Conservation (phyloP, 345 rosid genomes). For the Pelargonium nanum region DNA sequence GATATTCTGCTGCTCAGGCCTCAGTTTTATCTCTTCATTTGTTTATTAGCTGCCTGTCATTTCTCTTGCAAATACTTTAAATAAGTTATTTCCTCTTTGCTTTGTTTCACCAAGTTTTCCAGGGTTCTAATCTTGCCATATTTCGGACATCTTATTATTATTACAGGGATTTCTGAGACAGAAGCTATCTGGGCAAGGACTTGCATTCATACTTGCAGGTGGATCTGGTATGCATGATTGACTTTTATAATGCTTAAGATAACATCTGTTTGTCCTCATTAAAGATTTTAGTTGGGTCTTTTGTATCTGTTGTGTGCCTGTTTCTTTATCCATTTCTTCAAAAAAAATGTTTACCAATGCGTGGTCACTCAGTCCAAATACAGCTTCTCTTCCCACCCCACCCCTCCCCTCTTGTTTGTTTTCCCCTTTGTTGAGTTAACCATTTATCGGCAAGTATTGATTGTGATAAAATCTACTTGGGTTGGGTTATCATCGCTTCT, state of each 20-base stretch:
- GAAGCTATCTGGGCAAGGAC: constrained; percentile 84
- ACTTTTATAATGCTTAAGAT: not conserved
- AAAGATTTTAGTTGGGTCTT: not conserved
- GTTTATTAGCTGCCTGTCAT: not conserved
- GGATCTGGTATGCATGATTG: constrained; percentile 71
- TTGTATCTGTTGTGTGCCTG: no score
- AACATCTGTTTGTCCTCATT: not conserved
- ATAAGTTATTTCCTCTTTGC: no score
- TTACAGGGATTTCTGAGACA: constrained; percentile 83
- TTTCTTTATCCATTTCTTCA: not conserved
- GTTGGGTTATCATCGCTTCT: not conserved
- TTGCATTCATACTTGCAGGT: constrained; percentile 84
- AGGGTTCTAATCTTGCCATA: not conserved
- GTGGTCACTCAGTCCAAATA: no score
- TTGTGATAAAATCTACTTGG: no score
- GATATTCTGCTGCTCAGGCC: not conserved
- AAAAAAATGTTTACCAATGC: no score
- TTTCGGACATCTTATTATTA: not conserved
- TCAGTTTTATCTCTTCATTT: not conserved
- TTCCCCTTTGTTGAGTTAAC: not conserved
- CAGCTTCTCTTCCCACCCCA: no score
- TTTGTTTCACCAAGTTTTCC: not conserved
- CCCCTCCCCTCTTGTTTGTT: no score
- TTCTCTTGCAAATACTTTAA: not conserved
- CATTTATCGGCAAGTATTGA: no score